Percentiles rank a stretch among this genome's conserved stretches.
These are phyloP conservation scores for Yarrowia phangngaensis DNA, from an alignment of 805 yeast genomes.

Conservation along the genomic window DNA sequence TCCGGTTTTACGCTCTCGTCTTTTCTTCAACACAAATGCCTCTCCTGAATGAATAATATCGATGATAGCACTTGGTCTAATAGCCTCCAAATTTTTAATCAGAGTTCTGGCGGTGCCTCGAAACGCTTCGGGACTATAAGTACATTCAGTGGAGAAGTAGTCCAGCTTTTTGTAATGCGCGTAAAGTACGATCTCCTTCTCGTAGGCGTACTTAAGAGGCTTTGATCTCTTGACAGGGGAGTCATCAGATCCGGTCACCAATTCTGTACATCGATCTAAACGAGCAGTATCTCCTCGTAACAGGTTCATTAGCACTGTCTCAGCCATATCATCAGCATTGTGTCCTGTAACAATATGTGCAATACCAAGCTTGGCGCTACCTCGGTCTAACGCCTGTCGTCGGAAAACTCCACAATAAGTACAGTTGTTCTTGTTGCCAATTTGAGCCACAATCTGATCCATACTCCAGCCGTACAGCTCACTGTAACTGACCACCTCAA, in stretches of 20 bases:
- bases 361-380: constrained; percentile 81
- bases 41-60: constrained; percentile 96
- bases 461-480: constrained; percentile 95
- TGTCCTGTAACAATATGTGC: constrained; percentile 96
- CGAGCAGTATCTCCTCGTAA: constrained; percentile 95
- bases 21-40: constrained; percentile 52
- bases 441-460: constrained; percentile 95
- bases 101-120: constrained; percentile 94
- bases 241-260: constrained; percentile 72
- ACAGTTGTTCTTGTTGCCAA: constrained; percentile 90
- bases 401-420: constrained; percentile 97
- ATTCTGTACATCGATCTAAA: constrained; percentile 79
- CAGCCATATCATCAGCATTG: constrained; percentile 99
- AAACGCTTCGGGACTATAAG: constrained; percentile 98
- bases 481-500: constrained; percentile 77
- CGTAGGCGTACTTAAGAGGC: constrained; percentile 93
- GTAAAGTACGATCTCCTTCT: constrained; percentile 93
- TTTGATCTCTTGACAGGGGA: constrained; percentile 91
- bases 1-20: constrained; percentile 18
- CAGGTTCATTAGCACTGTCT: constrained; percentile 91
- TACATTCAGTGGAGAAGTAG: constrained; percentile 94
- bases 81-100: constrained; percentile 82
- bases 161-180: constrained; percentile 95
- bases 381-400: constrained; percentile 94
- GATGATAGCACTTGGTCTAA: constrained; percentile 87